These are phyloP conservation scores for Neopestalotiopsis clavispora DNA, from an alignment of 2,329 filamentous ascomycete genomes.

Conservation along the genomic window DNA sequence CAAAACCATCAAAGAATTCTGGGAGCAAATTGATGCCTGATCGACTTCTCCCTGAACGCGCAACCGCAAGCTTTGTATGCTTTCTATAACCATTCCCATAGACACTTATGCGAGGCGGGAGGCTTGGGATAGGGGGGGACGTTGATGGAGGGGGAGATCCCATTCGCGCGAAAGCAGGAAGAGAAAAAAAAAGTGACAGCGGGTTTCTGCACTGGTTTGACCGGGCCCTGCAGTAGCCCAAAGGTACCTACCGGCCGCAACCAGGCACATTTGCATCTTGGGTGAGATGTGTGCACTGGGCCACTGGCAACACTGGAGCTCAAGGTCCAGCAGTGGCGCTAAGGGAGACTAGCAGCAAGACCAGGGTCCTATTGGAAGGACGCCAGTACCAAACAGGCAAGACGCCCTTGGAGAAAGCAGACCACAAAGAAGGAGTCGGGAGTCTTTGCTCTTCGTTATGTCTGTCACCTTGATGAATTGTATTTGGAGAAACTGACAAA, in stretches of 20 bases:
- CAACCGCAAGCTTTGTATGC: background rate
- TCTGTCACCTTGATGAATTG: background rate
- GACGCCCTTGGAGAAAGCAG: background rate
- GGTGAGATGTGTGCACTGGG: background rate
- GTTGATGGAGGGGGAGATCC: slow-evolving; percentile 3
- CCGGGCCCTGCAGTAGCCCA: slow-evolving; percentile 7
- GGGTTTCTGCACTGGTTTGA: background rate
- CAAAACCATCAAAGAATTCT: too few species aligned
- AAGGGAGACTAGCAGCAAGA: background rate
- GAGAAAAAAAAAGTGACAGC: slow-evolving; percentile 8
- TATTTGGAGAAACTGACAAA: too few species aligned
- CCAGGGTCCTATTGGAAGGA: background rate
- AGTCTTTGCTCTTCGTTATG: background rate
- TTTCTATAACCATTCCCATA: background rate
- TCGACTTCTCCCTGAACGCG: background rate
- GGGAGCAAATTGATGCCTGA: too few species aligned
- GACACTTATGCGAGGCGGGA: background rate
- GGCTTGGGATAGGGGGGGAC: background rate
- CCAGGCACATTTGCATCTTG: background rate
- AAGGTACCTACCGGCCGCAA: background rate
- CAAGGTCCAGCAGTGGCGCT: background rate
- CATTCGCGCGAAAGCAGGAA: slow-evolving; percentile 3
- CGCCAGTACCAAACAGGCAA: background rate
- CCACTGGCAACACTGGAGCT: background rate
- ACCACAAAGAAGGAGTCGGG: background rate